Evolutionary conservation across 257 asterid species (phyloP).

Genomic region (Gentiana dahurica): DNA sequence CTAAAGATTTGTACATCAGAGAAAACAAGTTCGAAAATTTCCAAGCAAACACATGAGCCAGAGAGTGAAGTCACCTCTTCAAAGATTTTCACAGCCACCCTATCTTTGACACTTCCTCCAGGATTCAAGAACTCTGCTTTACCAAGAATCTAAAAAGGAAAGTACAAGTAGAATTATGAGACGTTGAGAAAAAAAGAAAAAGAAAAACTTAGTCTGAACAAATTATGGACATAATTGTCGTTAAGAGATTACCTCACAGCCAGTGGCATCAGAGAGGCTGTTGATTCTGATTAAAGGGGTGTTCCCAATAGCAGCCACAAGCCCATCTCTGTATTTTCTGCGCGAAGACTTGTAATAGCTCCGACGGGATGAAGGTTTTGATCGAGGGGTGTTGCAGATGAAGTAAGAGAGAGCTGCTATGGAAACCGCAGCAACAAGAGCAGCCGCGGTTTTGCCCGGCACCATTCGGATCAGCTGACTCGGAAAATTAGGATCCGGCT

Average conservation of each 20-base stretch:
- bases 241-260: slow-evolving; percentile 56
- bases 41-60: not conserved
- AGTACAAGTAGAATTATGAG: too few species aligned
- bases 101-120: slow-evolving; percentile 95
- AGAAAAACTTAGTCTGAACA: too few species aligned
- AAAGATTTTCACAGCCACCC: slow-evolving; percentile 83
- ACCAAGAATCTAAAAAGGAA: slow-evolving; percentile 56
- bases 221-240: too few species aligned
- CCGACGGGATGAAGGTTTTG: slow-evolving; percentile 22
- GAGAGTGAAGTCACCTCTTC: slow-evolving; percentile 52
- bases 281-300: slow-evolving; percentile 88
- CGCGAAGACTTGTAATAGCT: slow-evolving; percentile 4
- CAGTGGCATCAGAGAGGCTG: slow-evolving; percentile 87
- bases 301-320: slow-evolving; percentile 83
- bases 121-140: slow-evolving; percentile 96
- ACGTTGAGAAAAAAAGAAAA: too few species aligned
- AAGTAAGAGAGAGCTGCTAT: slow-evolving; percentile 43
- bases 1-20: not conserved
- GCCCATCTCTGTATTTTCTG: slow-evolving; percentile 44
- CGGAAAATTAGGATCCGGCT: slow-evolving; percentile 1
- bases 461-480: slow-evolving; percentile 18
- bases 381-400: slow-evolving; percentile 22
- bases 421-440: slow-evolving; percentile 48
- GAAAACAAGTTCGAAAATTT: slow-evolving; percentile 6
- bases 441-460: slow-evolving; percentile 41